These are phyloP conservation scores for Wickerhamiella dianesei DNA, from an alignment of 805 yeast species.

Conservation along the genomic window DNA sequence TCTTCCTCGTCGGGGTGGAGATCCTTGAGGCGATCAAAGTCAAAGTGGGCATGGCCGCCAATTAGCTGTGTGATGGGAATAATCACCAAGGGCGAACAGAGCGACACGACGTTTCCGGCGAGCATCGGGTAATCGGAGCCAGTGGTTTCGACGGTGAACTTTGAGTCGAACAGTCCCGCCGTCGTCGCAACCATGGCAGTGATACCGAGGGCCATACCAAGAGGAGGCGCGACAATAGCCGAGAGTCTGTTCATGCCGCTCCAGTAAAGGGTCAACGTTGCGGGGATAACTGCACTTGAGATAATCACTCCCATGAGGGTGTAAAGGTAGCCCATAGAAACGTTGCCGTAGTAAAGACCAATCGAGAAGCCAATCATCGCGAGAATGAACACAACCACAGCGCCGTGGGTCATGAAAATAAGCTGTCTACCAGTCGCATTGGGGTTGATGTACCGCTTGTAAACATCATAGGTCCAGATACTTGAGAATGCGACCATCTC, in stretches of 20 bases:
- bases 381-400: constrained; percentile 47
- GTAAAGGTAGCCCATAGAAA: constrained; percentile 77
- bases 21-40: constrained; percentile 48
- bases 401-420: constrained; percentile 51
- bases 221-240: constrained; percentile 60
- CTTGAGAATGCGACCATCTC: constrained; percentile 83
- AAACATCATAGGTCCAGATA: constrained; percentile 72
- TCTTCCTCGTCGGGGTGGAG: constrained; percentile 27
- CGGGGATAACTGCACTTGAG: constrained; percentile 74
- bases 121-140: constrained; percentile 82
- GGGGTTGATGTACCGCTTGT: constrained; percentile 69
- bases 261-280: constrained; percentile 58
- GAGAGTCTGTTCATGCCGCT: constrained; percentile 49
- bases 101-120: constrained; percentile 74
- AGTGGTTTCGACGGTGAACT: constrained; percentile 40
- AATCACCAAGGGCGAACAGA: constrained; percentile 54
- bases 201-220: constrained; percentile 63
- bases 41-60: constrained; percentile 60
- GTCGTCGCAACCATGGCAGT: constrained; percentile 46
- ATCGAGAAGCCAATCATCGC: constrained; percentile 73
- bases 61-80: constrained; percentile 51
- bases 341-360: constrained; percentile 68
- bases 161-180: constrained; percentile 29
- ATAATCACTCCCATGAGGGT: constrained; percentile 83
- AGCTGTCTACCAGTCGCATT: constrained; percentile 61